Evolutionary conservation across 2,329 filamentous ascomycete genomes (phyloP), one percentile per base, ranked within the genome.

Genomic region (Diaporthe citrichinensis): DNA sequence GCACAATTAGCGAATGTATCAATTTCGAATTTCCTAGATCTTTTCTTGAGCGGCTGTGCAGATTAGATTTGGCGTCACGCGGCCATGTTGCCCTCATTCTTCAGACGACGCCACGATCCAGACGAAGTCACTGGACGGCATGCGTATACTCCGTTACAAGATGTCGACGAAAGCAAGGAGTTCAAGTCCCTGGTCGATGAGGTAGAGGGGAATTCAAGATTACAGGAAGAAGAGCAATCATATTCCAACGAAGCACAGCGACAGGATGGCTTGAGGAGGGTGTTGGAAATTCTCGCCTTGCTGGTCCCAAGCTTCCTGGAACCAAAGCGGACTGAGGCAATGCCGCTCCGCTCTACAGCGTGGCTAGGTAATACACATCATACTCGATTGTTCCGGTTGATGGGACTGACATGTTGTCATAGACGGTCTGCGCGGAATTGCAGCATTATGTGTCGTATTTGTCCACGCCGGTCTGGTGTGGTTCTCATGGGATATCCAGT

Each of bases 351-450:
- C 12, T 15, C 74, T 20, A 74, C 74, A 34, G 76, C 76, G 1
- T 77, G 76, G 76, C 23, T 77, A 69, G 76, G 76, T 77, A 71
- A 49, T 36, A 6, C 12, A 17, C 5, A 3, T 4, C 7, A 4
- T 23, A 46, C 39, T 23, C 23, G 7, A 49, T 28, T 14, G 1
- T 62, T 23, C 7, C 9, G 23, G 23, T 65, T 2, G n/a, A 28
- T 59, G 20, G 46, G 10, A 36, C 71, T 77, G 62, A 77, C 62
- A 36, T 25, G 25, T 34, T 39, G 6, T 17, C 8, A 6, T 28
- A 77, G 79, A 80, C 61, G 79, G 79, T 28, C 75, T 80, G 28
- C 79, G 79, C 46, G 79, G 79, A 2, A 67, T 80, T 2, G 79
- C 79, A 23, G 75, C 79, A 0, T 55, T 79, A 23, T 76, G 78